Percentiles rank a stretch among this genome's conserved stretches.
Evolutionary conservation across 202 grass and related monocot genomes (phyloP).

Genomic region (Musa balbisiana): DNA sequence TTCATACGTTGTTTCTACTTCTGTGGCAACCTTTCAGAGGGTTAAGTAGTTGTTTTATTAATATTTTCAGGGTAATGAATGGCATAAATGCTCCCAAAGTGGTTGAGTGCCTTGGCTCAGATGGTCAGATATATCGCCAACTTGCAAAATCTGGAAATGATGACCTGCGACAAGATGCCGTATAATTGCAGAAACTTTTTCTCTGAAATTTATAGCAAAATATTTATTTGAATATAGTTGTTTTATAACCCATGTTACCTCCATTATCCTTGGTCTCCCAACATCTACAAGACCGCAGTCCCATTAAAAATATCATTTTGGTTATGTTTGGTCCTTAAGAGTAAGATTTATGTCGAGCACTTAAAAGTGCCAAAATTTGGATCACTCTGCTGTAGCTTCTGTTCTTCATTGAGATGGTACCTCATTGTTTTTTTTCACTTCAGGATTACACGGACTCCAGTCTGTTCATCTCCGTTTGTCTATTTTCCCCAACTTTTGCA

Average conservation of each 20-base stretch:
- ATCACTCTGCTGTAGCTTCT: no score
- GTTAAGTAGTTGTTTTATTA: slow-evolving; percentile 1
- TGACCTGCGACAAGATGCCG: slow-evolving; percentile 91
- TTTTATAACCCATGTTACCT: not conserved
- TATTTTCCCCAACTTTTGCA: not conserved
- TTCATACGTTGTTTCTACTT: slow-evolving; percentile 18
- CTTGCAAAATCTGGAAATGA: slow-evolving; percentile 99
- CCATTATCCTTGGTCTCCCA: not conserved
- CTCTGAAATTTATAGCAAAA: not conserved
- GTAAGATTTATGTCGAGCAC: no score
- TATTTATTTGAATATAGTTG: not conserved
- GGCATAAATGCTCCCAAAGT: slow-evolving; percentile 95
- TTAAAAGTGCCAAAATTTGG: no score
- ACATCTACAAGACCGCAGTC: not conserved
- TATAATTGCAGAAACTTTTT: slow-evolving; percentile 41
- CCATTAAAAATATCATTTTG: not conserved
- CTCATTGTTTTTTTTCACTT: not conserved
- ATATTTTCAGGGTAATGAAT: slow-evolving; percentile 73
- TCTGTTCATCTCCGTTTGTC: not conserved
- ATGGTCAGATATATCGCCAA: slow-evolving; percentile 85
- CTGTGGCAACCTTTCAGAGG: not conserved
- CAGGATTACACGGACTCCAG: not conserved
- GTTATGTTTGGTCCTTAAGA: no score
- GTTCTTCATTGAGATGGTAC: no score
- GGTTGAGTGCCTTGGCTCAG: slow-evolving; percentile 76